Base-by-base conservation (phyloP, 1,284 basidiomycete genomes). In the Ceratobasidium papillatum region DNA sequence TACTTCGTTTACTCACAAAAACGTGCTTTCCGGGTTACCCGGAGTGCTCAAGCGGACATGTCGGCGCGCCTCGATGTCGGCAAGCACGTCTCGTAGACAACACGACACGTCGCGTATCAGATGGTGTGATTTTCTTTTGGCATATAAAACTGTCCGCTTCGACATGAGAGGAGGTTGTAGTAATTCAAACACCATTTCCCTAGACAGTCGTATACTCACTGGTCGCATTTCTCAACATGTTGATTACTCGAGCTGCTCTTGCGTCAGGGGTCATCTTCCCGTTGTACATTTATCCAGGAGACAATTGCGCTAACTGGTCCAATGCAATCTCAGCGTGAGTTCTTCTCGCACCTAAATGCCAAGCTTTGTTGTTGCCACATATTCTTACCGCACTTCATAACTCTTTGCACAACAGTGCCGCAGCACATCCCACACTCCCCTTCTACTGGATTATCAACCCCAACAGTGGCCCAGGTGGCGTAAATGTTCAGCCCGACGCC, bases 361-460 rank as follows among this genome's bases (percentile, higher is more conserved):
- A 7, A 41, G 34, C 65, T 49, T 59, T 61, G 30, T 12, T 41
- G 87, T 79, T n/a, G 84, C 76, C 1, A 81, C 82, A 76, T 87
- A 11, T 19, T 61, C 68, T 71, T 9, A 71, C 41, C 34, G 7
- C 1, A 1, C 17, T 69, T 22, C 14, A 85, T 1, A 84, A 58
- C 11, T 7, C 7, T 83, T 62, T 82, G 79, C 17, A 80, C 82
- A 36, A 38, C 71, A 84, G 83, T 22, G 81, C 82, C 54, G 62
- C 77, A 4, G 73, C 79, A 19, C 75, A 81, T 74, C 79, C 81
- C 9, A 77, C 66, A 22, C 75, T 83, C 7, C 79, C 80, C n/a
- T 83, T 82, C 78, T 79, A 79, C 63, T 62, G 81, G 30, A 77
- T 84, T 66, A 78, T 84, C 63, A 83, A 84, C 75, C 83, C 83